Evolutionary conservation across 768 basidiomycete genomes (phyloP).

Genomic region (Hypholoma fasciculare): DNA sequence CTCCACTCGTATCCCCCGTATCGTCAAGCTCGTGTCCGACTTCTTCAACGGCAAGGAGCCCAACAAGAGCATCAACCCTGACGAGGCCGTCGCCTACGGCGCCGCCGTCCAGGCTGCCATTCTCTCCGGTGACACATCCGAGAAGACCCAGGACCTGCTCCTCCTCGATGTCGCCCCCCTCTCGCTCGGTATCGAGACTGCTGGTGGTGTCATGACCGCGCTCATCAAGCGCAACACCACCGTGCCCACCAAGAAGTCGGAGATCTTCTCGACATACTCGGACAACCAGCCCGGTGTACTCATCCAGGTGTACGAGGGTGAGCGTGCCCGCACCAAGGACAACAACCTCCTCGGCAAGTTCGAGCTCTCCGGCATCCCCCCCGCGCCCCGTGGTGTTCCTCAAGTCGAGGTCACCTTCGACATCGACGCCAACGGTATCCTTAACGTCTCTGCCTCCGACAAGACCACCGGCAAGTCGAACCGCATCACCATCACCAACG

Average conservation of each 20-base stretch:
- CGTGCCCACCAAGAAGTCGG: constrained; percentile 97
- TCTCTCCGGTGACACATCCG: constrained; percentile 95
- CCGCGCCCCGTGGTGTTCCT: constrained; percentile 96
- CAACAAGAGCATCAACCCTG: constrained; percentile 99
- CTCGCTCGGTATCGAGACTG: constrained; percentile 95
- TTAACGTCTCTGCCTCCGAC: constrained; percentile 94
- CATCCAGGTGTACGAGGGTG: constrained; percentile 98
- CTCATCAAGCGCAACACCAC: constrained; percentile 99
- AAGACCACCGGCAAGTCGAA: constrained; percentile 97
- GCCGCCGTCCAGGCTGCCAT: constrained; percentile 99
- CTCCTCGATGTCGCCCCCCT: constrained; percentile 92
- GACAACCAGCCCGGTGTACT: constrained; percentile 99
- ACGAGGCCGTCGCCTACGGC: constrained; percentile 98
- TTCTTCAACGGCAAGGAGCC: constrained; percentile 99
- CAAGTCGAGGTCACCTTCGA: constrained; percentile 98
- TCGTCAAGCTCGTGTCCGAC: constrained; percentile 96
- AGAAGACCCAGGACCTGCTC: constrained; percentile 95
- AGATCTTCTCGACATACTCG: constrained; percentile 97
- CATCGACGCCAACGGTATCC: constrained; percentile 94
- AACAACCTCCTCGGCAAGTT: constrained; percentile 99
- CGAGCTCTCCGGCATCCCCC: constrained; percentile 94
- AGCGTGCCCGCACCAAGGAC: constrained; percentile 97
- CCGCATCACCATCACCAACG: constrained; percentile 92
- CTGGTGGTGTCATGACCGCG: constrained; percentile 98
- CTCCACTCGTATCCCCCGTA: constrained; percentile 97